Percentiles rank a stretch among this genome's conserved stretches.
Conservation (phyloP, 2,329 filamentous ascomycete species). For the Boeremia exigua region DNA sequence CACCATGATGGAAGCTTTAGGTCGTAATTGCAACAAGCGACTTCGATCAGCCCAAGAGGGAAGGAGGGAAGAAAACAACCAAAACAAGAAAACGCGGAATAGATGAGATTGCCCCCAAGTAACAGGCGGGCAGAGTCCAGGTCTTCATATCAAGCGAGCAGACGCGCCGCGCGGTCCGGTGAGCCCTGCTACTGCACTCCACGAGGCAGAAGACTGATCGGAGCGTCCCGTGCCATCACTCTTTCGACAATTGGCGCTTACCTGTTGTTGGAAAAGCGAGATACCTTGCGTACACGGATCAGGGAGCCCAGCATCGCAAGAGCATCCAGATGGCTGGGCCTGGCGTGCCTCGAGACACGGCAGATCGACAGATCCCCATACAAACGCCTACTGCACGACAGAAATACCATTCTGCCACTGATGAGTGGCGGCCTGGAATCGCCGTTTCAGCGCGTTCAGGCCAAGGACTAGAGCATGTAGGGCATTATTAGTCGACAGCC, state of each 20-base stretch:
- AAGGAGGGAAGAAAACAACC: background rate
- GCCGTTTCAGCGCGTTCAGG: background rate
- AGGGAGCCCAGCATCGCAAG: conserved; percentile 1
- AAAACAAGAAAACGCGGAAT: background rate
- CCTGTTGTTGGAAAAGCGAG: conserved; percentile 1
- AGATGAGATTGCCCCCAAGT: background rate
- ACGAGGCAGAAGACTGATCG: conserved; percentile 1
- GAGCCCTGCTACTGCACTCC: background rate
- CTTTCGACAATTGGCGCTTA: background rate
- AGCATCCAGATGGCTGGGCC: conserved; percentile 8
- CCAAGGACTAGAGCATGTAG: background rate
- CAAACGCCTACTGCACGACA: background rate
- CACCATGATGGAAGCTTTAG: background rate
- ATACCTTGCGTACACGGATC: background rate
- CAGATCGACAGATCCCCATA: conserved; percentile 7
- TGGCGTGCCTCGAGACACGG: conserved; percentile 1
- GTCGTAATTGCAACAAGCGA: background rate
- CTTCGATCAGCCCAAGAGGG: background rate
- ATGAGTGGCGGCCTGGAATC: conserved; percentile 5
- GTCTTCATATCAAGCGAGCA: conserved; percentile 3
- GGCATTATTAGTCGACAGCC: background rate
- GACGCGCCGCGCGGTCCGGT: background rate
- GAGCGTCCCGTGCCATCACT: background rate
- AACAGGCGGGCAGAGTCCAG: background rate
- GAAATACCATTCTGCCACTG: background rate